Evolutionary conservation across 306 rosid species (phyloP).

Genomic region (Elaeagnus macrophylla): DNA sequence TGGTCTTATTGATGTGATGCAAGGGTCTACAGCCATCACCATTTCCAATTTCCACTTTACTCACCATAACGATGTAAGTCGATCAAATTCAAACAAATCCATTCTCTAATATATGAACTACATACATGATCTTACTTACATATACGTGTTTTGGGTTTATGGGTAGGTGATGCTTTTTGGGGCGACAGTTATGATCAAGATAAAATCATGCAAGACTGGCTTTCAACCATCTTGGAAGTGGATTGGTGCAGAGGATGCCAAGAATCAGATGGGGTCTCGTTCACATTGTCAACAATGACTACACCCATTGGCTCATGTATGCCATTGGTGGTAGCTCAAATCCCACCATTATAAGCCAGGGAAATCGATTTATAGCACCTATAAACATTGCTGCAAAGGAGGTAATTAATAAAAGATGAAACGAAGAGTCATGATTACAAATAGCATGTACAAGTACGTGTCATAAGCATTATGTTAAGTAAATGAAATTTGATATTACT

Average conservation of each 20-base stretch:
- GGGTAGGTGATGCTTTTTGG: slow-evolving; percentile 63
- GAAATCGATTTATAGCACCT: slow-evolving; percentile 69
- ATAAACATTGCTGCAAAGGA: slow-evolving; percentile 32
- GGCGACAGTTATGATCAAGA: slow-evolving; percentile 29
- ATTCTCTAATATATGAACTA: background rate
- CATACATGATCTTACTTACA: background rate
- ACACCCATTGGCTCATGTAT: slow-evolving; percentile 78
- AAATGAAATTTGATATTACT: background rate
- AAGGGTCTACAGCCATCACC: slow-evolving; percentile 69
- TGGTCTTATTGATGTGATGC: slow-evolving; percentile 60
- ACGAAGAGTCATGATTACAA: no score
- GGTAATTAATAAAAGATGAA: background rate
- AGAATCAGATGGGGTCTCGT: slow-evolving; percentile 55
- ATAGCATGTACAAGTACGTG: no score
- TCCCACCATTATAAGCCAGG: slow-evolving; percentile 74
- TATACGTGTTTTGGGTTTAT: background rate
- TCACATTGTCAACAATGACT: slow-evolving; percentile 73
- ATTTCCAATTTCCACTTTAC: slow-evolving; percentile 71
- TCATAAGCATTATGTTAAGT: no score
- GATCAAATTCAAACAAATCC: background rate
- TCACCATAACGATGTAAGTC: slow-evolving; percentile 43
- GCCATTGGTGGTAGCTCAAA: slow-evolving; percentile 76
- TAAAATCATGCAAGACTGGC: slow-evolving; percentile 46
- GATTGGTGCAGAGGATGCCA: slow-evolving; percentile 66
- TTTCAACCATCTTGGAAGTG: slow-evolving; percentile 62